Conservation (phyloP, 148 eudicot species). For the Vaccinium corymbosum region DNA sequence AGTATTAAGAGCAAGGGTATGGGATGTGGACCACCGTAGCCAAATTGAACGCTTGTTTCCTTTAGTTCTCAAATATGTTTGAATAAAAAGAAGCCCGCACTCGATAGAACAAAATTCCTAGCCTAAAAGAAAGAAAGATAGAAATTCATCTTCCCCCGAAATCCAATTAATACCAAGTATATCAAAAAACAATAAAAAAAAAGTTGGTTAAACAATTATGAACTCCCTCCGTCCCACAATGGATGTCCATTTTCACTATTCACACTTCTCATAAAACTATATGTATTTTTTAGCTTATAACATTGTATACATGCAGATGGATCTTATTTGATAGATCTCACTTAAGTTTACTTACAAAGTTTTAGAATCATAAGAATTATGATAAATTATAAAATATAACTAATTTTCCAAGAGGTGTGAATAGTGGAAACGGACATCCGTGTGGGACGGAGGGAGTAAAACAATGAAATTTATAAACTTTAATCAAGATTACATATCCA, state of each 20-base stretch:
- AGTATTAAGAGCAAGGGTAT: neutral
- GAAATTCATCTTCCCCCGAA: neutral
- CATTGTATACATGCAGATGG: no score
- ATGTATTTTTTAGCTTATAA: no score
- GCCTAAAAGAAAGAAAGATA: neutral
- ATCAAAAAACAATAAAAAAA: neutral
- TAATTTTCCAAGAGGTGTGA: no score
- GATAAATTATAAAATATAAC: no score
- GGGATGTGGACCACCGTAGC: neutral
- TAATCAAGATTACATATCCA: neutral
- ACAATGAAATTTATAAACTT: neutral
- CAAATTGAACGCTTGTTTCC: neutral
- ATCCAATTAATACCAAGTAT: neutral
- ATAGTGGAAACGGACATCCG: no score
- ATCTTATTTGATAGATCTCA: no score
- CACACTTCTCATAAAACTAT: no score
- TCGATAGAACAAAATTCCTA: neutral
- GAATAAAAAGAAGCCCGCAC: neutral
- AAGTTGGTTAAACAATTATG: neutral
- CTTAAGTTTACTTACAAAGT: no score
- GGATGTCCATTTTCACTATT: no score
- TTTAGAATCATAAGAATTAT: no score
- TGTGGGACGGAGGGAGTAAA: neutral
- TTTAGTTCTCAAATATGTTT: neutral
- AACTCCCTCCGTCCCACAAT: no score